These are phyloP conservation scores for Nemania sp. DNA, from an alignment of 2,329 filamentous ascomycete genomes.

Conservation along the genomic window DNA sequence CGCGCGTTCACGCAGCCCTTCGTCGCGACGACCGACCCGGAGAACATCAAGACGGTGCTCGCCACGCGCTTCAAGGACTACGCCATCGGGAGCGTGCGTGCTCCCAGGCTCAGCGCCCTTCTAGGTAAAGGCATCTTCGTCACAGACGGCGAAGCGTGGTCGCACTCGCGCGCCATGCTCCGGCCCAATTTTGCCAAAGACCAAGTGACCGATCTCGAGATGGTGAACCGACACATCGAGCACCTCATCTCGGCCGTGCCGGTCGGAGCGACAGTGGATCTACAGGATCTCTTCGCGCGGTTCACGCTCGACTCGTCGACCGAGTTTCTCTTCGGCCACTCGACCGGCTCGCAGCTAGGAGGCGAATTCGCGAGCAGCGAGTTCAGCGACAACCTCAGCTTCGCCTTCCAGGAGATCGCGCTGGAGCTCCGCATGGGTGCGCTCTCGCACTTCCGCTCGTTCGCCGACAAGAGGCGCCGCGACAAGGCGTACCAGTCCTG, in stretches of 20 bases:
- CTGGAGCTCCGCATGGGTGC: too few relatives aligned
- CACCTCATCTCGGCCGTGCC: too few relatives aligned
- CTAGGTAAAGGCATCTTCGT: constrained; percentile 14
- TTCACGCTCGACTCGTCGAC: constrained; percentile 8
- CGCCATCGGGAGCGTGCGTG: constrained; percentile 3
- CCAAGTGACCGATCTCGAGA: background rate
- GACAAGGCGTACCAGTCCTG: too few relatives aligned
- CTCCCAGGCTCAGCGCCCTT: constrained; percentile 1
- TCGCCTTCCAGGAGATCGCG: too few relatives aligned
- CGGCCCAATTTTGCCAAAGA: constrained; percentile 6
- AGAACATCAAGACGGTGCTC: constrained; percentile 13
- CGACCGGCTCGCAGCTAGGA: too few relatives aligned
- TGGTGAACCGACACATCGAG: constrained; percentile 8
- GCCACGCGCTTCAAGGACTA: constrained; percentile 10
- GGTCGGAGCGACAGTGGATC: constrained; percentile 1
- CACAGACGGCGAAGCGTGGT: constrained; percentile 5
- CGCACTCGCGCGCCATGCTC: constrained; percentile 4
- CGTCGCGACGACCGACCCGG: constrained; percentile 1
- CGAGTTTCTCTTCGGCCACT: constrained; percentile 7
- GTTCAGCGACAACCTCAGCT: too few relatives aligned
- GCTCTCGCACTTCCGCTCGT: too few relatives aligned
- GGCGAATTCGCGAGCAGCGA: too few relatives aligned
- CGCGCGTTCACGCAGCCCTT: background rate
- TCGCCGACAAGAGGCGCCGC: too few relatives aligned
- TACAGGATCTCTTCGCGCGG: constrained; percentile 7